phyloP scores from a whole-genome alignment of 805 yeast genomes.

The Candida tibetensis region DNA sequence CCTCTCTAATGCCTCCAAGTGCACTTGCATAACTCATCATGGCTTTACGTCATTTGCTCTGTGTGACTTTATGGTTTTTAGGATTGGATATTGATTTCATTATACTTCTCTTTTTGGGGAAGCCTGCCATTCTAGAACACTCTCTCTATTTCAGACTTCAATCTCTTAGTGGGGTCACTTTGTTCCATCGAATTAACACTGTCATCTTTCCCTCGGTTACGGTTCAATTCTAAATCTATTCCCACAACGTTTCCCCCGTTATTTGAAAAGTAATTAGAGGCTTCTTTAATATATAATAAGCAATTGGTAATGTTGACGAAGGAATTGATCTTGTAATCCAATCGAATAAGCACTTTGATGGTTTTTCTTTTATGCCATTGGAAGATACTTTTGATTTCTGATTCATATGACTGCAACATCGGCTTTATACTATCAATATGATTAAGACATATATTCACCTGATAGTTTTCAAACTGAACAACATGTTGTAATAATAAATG shows the following conservation, averaged over 20 bases:
- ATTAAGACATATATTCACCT: background rate
- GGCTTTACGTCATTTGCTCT: too few species aligned
- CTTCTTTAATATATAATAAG: background rate
- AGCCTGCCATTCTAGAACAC: too few species aligned
- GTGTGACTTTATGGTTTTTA: too few species aligned
- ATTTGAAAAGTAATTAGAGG: background rate
- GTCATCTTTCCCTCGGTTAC: background rate
- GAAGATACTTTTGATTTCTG: background rate
- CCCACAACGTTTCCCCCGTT: background rate
- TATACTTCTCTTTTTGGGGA: too few species aligned
- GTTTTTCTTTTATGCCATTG: background rate
- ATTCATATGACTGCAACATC: background rate
- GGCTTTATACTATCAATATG: background rate
- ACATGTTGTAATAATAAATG: background rate
- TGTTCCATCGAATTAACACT: background rate
- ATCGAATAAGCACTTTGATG: background rate
- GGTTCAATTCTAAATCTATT: conserved; percentile 1
- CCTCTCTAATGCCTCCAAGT: too few species aligned
- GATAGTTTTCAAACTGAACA: background rate
- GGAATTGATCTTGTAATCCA: background rate
- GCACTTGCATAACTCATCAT: too few species aligned
- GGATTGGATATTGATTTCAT: too few species aligned
- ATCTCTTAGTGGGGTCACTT: background rate
- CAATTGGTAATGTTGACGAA: background rate
- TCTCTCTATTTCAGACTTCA: background rate